Evolutionary conservation across 75 land plant species (phyloP).

Genomic region (Pinus albicaulis): DNA sequence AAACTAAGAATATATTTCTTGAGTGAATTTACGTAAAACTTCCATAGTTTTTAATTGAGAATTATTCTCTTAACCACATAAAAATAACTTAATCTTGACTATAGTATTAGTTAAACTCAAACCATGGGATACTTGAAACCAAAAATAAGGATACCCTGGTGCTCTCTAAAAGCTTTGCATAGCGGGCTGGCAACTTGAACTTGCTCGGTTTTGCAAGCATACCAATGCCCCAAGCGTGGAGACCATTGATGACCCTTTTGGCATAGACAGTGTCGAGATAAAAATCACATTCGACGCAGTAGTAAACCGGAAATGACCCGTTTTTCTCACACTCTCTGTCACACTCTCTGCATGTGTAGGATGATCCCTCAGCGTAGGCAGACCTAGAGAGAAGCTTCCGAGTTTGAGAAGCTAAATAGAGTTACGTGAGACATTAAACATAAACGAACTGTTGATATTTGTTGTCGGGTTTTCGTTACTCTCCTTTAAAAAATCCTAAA

Average conservation of each 20-base stretch:
- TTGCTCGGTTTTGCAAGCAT: slow-evolving; percentile 21
- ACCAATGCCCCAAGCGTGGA: slow-evolving; percentile 26
- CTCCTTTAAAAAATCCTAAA: no score
- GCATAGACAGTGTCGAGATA: slow-evolving; percentile 62
- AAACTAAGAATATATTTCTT: no score
- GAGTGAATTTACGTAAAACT: no score
- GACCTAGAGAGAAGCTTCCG: slow-evolving; percentile 18
- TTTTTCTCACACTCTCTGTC: slow-evolving; percentile 24
- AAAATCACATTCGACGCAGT: slow-evolving; percentile 37
- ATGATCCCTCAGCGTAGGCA: background rate
- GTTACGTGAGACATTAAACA: no score
- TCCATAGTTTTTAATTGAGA: no score
- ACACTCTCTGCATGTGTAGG: background rate
- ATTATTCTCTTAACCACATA: no score
- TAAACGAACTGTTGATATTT: no score
- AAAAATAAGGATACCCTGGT: no score
- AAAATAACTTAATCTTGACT: no score
- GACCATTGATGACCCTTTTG: slow-evolving; percentile 47
- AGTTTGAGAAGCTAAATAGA: slow-evolving; percentile 14
- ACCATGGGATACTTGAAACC: no score
- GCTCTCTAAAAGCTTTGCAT: slow-evolving; percentile 10
- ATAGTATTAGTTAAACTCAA: no score
- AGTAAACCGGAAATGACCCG: slow-evolving; percentile 35
- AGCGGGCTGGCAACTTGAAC: slow-evolving; percentile 32
- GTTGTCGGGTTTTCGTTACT: no score